phyloP scores from a whole-genome alignment of 441 rosid species.

The Pelargonium fulgidum region DNA sequence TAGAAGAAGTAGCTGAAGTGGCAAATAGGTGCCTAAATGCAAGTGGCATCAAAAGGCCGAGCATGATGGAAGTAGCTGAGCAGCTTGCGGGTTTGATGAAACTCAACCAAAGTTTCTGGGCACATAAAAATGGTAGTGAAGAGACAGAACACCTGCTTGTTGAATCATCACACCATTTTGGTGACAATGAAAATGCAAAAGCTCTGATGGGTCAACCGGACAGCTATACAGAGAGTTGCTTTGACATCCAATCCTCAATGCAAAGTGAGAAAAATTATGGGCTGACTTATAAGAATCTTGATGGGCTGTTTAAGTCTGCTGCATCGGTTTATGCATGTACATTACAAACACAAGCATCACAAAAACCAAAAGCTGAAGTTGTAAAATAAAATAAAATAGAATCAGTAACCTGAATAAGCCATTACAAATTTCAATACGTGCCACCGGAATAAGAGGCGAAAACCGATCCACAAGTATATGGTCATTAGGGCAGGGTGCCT shows the following conservation, averaged over 20 bases:
- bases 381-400: not conserved
- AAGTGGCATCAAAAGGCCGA: not conserved
- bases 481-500: constrained; percentile 69
- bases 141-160: not conserved
- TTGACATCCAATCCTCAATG: too few species aligned
- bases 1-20: too few species aligned
- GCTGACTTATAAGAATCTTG: too few species aligned
- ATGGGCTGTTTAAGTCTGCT: too few species aligned
- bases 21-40: too few species aligned
- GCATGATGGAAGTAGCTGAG: not conserved
- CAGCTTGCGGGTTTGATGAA: not conserved
- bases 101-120: not conserved
- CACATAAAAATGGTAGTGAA: not conserved
- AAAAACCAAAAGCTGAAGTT: too few species aligned
- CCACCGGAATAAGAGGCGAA: constrained; percentile 84
- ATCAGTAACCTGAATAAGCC: constrained; percentile 64
- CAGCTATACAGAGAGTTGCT: too few species aligned
- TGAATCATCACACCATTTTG: not conserved
- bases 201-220: too few species aligned
- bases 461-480: constrained; percentile 68
- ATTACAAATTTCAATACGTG: constrained; percentile 71
- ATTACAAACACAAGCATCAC: too few species aligned
- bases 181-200: too few species aligned
- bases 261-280: too few species aligned
- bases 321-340: too few species aligned